Evolutionary conservation across 73 alveolate genomes (phyloP).

Genomic region (Paramecium primaurelia): DNA sequence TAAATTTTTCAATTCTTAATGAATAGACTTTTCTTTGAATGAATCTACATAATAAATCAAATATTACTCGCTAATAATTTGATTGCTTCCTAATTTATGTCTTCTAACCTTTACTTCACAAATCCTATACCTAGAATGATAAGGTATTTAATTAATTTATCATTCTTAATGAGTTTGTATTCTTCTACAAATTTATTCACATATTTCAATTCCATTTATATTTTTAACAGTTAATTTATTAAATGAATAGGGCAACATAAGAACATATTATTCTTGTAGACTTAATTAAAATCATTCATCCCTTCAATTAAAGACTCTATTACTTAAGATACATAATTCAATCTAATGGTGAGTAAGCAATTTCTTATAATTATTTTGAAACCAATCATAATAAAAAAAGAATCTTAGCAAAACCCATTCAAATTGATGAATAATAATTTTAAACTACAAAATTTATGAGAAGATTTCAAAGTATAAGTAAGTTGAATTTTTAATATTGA

Average conservation of each 20-base stretch:
- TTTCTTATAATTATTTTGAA: constrained; percentile 29
- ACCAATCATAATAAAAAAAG: not conserved
- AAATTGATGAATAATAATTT: constrained; percentile 70
- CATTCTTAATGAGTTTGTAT: not conserved
- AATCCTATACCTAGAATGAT: not conserved
- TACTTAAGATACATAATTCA: not conserved
- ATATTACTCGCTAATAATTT: not conserved
- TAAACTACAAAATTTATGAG: constrained; percentile 83
- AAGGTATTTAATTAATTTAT: not conserved
- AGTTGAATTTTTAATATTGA: constrained; percentile 27
- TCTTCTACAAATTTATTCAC: not conserved
- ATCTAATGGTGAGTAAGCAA: not conserved
- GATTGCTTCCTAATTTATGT: not conserved
- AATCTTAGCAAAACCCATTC: constrained; percentile 55
- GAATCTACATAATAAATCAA: not conserved
- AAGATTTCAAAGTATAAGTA: constrained; percentile 68
- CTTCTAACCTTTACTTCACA: not conserved
- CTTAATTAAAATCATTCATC: constrained; percentile 59
- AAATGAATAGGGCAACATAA: constrained; percentile 3
- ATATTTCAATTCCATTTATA: constrained; percentile 6
- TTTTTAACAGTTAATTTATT: constrained; percentile 16
- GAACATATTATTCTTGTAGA: constrained; percentile 54
- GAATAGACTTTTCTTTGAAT: not conserved
- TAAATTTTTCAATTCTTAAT: not conserved
- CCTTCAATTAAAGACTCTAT: constrained; percentile 63